Percentiles rank a stretch among this genome's conserved stretches.
Conservation (phyloP, 371 early-diverging fungal genomes). For the Mucor velutinosus region DNA sequence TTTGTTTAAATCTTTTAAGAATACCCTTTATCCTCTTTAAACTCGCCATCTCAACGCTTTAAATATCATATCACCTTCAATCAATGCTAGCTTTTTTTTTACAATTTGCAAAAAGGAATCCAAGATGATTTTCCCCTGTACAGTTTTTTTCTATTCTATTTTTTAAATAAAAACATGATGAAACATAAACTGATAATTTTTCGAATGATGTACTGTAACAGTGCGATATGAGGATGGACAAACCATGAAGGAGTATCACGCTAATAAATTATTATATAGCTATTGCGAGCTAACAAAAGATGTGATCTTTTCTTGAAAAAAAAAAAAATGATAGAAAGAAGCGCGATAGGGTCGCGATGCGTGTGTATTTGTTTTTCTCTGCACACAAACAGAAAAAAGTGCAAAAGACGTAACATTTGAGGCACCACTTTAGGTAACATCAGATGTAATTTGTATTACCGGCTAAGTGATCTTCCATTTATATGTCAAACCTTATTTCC, state of each 20-base stretch:
- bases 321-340: no score
- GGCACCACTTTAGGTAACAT: not conserved
- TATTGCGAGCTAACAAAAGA: not conserved
- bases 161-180: conserved; percentile 3
- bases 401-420: not conserved
- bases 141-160: conserved; percentile 6
- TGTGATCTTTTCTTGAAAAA: conserved; percentile 1
- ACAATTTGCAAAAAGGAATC: not conserved
- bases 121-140: conserved; percentile 7
- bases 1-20: conserved; percentile 4
- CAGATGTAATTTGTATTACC: not conserved
- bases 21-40: conserved; percentile 8
- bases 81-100: not conserved
- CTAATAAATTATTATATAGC: not conserved
- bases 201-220: not conserved
- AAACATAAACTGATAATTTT: not conserved
- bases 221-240: no score
- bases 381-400: not conserved
- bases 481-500: not conserved
- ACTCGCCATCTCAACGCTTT: not conserved
- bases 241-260: not conserved
- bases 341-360: no score
- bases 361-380: not conserved
- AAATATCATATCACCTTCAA: conserved; percentile 5
- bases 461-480: not conserved